phyloP scores from a whole-genome alignment of 1,139 yeast species.

The Pichia sp. region DNA sequence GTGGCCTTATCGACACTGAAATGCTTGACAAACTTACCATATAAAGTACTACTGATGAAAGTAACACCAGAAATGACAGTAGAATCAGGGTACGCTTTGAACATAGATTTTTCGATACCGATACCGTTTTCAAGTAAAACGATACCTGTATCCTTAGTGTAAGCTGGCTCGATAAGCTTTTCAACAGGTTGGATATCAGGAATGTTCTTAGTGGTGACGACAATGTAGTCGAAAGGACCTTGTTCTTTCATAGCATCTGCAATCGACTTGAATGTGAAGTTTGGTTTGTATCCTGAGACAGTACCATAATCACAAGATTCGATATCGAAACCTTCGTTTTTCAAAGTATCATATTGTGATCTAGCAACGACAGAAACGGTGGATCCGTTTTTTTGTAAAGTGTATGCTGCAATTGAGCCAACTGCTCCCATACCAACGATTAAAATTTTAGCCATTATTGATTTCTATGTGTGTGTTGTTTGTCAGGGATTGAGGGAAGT shows the following conservation, averaged over 20 bases:
- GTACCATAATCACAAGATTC: constrained; percentile 63
- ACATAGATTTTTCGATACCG: constrained; percentile 64
- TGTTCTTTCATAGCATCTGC: constrained; percentile 27
- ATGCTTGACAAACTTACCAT: constrained; percentile 49
- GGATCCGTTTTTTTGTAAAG: constrained; percentile 48
- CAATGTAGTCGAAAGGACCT: constrained; percentile 63
- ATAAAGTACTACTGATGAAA: constrained; percentile 63
- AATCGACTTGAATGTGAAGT: constrained; percentile 37
- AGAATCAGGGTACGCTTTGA: constrained; percentile 55
- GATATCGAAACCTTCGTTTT: constrained; percentile 53
- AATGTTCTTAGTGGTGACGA: constrained; percentile 69
- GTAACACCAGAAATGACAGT: constrained; percentile 67
- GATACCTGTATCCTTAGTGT: constrained; percentile 49
- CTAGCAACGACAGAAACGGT: constrained; percentile 65
- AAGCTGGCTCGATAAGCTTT: constrained; percentile 57
- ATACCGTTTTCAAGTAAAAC: constrained; percentile 74
- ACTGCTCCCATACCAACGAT: constrained; percentile 73
- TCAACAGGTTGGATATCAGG: constrained; percentile 66
- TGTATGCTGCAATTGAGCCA: constrained; percentile 66
- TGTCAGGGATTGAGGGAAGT: too few relatives aligned
- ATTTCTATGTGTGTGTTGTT: not conserved
- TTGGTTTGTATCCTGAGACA: constrained; percentile 54
- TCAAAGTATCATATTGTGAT: constrained; percentile 60
- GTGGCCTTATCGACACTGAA: constrained; percentile 50
- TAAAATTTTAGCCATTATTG: constrained; percentile 36